Evolutionary conservation across 176 grass and related monocot species (phyloP).

Genomic region (Zoysia japonica): DNA sequence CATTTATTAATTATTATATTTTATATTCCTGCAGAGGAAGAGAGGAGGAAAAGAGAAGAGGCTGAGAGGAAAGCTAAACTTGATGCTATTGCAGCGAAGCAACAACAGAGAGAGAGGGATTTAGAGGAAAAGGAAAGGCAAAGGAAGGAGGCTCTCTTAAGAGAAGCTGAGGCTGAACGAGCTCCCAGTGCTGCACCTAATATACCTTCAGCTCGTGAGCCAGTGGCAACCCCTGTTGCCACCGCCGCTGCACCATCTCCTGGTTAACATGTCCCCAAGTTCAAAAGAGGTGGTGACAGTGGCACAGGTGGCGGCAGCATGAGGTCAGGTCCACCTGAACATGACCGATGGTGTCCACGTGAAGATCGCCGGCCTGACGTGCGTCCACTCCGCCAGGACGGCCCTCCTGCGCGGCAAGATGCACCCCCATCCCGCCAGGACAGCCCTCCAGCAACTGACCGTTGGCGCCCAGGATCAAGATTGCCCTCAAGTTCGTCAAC

Average conservation of each 20-base stretch:
- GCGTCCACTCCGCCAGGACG: constrained; percentile 37
- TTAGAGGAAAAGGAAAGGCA: constrained; percentile 72
- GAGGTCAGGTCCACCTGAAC: constrained; percentile 36
- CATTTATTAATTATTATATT: constrained; percentile 13
- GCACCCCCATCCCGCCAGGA: neutral
- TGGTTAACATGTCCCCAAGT: constrained; percentile 67
- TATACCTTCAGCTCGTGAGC: constrained; percentile 36
- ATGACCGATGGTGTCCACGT: constrained; percentile 58
- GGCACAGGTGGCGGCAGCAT: constrained; percentile 17
- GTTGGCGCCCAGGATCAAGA: constrained; percentile 42
- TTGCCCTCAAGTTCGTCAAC: neutral
- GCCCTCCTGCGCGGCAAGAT: constrained; percentile 29
- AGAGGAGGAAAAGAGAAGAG: constrained; percentile 78
- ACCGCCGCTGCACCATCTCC: constrained; percentile 32
- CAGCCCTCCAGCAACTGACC: constrained; percentile 2
- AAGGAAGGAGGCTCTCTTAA: constrained; percentile 55
- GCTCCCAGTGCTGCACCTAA: constrained; percentile 19
- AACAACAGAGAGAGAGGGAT: constrained; percentile 70
- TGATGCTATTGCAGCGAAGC: constrained; percentile 80
- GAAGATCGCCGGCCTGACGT: constrained; percentile 62
- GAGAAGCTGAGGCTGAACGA: constrained; percentile 29
- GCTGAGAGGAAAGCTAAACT: constrained; percentile 78
- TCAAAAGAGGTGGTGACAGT: constrained; percentile 24
- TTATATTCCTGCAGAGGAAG: constrained; percentile 68
- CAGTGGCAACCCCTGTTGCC: constrained; percentile 43